Percentiles rank a stretch among this genome's conserved stretches.
These are phyloP conservation scores for Pisolithus orientalis DNA, from an alignment of 768 basidiomycete genomes.

Conservation along the genomic window DNA sequence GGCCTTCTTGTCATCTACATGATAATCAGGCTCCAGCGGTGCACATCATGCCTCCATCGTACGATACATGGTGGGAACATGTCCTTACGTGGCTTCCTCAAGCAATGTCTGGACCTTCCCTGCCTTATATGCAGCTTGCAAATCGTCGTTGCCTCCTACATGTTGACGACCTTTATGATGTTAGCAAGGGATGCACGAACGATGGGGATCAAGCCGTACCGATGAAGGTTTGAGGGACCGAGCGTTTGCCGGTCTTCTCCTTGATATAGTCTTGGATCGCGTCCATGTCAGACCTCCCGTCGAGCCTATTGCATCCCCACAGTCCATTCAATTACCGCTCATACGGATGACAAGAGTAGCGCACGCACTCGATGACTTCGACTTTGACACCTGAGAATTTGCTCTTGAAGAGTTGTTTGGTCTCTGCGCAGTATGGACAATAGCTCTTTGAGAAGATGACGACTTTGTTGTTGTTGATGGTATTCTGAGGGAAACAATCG, in stretches of 20 bases:
- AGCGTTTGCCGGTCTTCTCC: constrained; percentile 58
- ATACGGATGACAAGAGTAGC: not conserved
- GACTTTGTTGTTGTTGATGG: constrained; percentile 46
- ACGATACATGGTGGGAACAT: no score
- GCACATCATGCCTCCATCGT: no score
- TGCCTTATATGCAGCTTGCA: constrained; percentile 2
- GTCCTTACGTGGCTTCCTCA: no score
- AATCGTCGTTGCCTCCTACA: constrained; percentile 17
- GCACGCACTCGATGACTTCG: constrained; percentile 43
- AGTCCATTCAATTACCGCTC: not conserved
- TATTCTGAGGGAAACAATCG: constrained; percentile 35
- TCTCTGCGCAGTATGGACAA: constrained; percentile 46
- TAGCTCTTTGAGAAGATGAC: constrained; percentile 55
- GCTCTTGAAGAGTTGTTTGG: constrained; percentile 40
- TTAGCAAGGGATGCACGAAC: not conserved
- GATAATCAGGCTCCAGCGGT: no score
- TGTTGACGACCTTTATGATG: constrained; percentile 10
- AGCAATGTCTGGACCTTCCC: no score
- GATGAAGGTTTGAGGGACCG: constrained; percentile 77
- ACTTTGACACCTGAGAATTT: constrained; percentile 35
- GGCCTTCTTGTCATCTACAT: no score
- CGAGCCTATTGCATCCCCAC: constrained; percentile 38
- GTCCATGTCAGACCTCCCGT: constrained; percentile 48
- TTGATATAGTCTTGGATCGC: constrained; percentile 62
- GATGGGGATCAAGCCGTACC: constrained; percentile 32